Evolutionary conservation across 2,329 filamentous ascomycete genomes (phyloP), one percentile per base, ranked within the genome.

Genomic region (Aspergillus niger): DNA sequence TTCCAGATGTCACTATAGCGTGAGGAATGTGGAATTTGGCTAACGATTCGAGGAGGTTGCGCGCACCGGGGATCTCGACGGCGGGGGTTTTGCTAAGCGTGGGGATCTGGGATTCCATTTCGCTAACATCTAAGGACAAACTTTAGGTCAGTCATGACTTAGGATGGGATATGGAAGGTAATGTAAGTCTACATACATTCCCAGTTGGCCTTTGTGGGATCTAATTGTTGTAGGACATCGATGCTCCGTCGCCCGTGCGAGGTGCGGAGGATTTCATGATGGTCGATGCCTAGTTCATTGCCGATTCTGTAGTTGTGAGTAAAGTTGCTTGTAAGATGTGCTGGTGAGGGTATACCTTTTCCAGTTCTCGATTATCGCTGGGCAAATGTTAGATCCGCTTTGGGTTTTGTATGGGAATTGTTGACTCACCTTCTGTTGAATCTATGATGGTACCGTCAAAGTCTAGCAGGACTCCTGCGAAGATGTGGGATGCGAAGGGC

Each of bases 371-470:
- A 55, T 17, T 17, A 59, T 59, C 13, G 57, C 57, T 59, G 10
- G 26, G 28, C 6, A 5, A 5, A 3, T n/a, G 53, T n/a, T 3
- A 47, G 26, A 8, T 20, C 17, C 1, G 36, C 11, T 11, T 36
- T 11, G 0, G 5, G 11, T 17, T 10, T 3, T 30, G 3, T 36
- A 36, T 5, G 3, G 3, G n/a, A 5, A 8, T 8, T 2, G 1
- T 17, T 24, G 13, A 22, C 24, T n/a, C 32, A 59, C 57, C 50
- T 26, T 59, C 57, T 2, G 57, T 59, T 5, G 57, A 59, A 28
- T 59, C 57, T 2, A 59, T 59, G n/a, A 59, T 59, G 8, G 57
- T 59, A 3, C 57, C 57, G 32, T 59, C 57, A 6, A 59, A 55
- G 51, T 59, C 57, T 2, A 59, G 36, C 2, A 59, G 43, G 36